Evolutionary conservation across 176 grass and related monocot species (phyloP).

Genomic region (Zea luxurians): DNA sequence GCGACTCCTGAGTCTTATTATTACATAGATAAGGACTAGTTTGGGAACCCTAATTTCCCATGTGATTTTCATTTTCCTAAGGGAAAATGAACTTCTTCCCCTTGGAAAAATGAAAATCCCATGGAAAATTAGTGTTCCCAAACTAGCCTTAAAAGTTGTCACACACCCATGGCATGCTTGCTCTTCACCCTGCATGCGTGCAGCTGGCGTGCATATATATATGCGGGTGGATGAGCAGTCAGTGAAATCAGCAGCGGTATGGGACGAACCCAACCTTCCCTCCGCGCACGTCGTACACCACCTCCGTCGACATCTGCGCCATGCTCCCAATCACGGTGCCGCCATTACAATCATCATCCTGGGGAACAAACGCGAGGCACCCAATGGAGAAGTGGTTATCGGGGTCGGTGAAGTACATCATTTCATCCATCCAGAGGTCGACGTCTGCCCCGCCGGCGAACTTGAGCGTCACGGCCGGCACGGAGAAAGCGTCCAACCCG

Average conservation of each 20-base stretch:
- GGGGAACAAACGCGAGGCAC: slow-evolving; percentile 28
- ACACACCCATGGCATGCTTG: too few relatives aligned
- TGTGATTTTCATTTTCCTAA: too few relatives aligned
- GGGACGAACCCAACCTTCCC: slow-evolving; percentile 11
- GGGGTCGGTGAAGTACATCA: slow-evolving; percentile 18
- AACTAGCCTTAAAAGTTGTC: too few relatives aligned
- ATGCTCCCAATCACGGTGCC: slow-evolving; percentile 6
- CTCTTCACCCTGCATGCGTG: background rate
- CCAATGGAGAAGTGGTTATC: slow-evolving; percentile 5
- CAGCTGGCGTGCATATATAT: too few relatives aligned
- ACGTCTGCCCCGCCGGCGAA: slow-evolving; percentile 13
- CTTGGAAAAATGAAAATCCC: too few relatives aligned
- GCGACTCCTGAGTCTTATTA: too few relatives aligned
- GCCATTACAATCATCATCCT: background rate
- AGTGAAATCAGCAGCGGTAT: background rate
- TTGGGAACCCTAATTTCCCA: too few relatives aligned
- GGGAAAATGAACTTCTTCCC: too few relatives aligned
- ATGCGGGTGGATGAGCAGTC: too few relatives aligned
- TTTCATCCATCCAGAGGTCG: background rate
- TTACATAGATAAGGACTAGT: too few relatives aligned
- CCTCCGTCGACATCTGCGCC: background rate
- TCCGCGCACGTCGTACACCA: slow-evolving; percentile 14
- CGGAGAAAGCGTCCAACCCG: background rate
- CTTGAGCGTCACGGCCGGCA: slow-evolving; percentile 6
- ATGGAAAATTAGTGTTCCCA: too few relatives aligned